Conservation (phyloP, 257 asterid species). For the Solanum etuberosum region DNA sequence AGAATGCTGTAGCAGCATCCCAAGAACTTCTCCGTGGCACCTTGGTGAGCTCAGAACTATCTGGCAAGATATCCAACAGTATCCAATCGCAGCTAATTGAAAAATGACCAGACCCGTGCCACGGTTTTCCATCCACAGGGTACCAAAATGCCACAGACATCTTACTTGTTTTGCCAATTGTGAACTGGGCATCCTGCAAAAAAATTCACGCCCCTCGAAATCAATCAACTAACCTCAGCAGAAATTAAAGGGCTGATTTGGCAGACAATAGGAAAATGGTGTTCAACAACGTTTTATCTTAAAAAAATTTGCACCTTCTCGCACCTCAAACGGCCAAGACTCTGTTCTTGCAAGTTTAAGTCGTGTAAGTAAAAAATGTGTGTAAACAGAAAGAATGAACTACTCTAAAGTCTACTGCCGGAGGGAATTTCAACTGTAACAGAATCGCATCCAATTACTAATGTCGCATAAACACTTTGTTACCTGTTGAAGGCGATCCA, state of each 20-base stretch:
- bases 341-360: neutral
- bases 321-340: neutral
- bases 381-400: neutral
- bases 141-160: slow-evolving; percentile 58
- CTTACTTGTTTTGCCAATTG: slow-evolving; percentile 38
- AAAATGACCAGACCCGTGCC: slow-evolving; percentile 59
- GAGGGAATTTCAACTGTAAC: neutral
- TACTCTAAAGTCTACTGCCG: neutral
- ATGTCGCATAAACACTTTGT: neutral
- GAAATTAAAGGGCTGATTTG: neutral
- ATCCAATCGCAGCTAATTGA: slow-evolving; percentile 55
- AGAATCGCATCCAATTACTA: neutral
- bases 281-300: neutral
- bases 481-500: slow-evolving; percentile 59
- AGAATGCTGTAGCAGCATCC: slow-evolving; percentile 37
- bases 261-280: neutral
- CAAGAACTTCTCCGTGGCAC: slow-evolving; percentile 20
- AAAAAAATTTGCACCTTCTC: neutral
- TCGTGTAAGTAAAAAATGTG: neutral
- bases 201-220: neutral
- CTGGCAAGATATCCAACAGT: slow-evolving; percentile 26
- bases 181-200: slow-evolving; percentile 49
- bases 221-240: neutral
- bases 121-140: slow-evolving; percentile 37
- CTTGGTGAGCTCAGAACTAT: slow-evolving; percentile 5